Evolutionary conservation across 352 stramenopile genomes (phyloP), one percentile per base, ranked within the genome.

Genomic region (Phytophthora megakarya): DNA sequence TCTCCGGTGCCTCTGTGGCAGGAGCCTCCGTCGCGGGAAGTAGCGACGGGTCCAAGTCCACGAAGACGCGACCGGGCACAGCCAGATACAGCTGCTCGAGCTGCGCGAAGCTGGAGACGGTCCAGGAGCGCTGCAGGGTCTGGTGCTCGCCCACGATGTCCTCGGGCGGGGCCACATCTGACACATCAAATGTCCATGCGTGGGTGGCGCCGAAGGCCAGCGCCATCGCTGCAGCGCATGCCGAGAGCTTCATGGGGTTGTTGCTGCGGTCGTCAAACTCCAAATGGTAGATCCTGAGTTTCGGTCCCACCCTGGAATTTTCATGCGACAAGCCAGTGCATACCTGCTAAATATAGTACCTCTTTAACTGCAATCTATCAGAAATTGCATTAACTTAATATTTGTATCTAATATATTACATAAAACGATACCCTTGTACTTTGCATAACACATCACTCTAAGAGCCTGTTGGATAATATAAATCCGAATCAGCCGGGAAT

Each of bases 41-140:
- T 21, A 75, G 39, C 21, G 72, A 78, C 7, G 62, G 61, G 45
- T 82, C 68, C 45, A 82, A 47, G 38, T 81, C 76, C 47, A 89
- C 69, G 40, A 89, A 89, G 15, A 89, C 77, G 52, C 70, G 75
- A 21, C 77, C 77, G 26, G 80, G 80, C 13, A 89, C 46, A 21
- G 74, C 67, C 38, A 89, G 42, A 51, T 84, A 78, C 32, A 89
- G 62, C 49, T 76, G 66, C 62, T 81, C 54, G 22, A 84, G 61
- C 55, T 78, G 67, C 23, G 72, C 67, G 33, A 52, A 60, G 52
- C 73, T 84, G 38, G 75, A 73, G 54, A 84, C 42, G 37, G 67
- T 80, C 73, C 74, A 85, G 13, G 65, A 61, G 47, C 71, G 67
- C 49, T 78, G 61, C 50, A 85, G 46, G 19, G 70, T 18, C 63